These are phyloP conservation scores for Pulicaria dysenterica DNA, from an alignment of 129 eudicot genomes.

Conservation along the genomic window DNA sequence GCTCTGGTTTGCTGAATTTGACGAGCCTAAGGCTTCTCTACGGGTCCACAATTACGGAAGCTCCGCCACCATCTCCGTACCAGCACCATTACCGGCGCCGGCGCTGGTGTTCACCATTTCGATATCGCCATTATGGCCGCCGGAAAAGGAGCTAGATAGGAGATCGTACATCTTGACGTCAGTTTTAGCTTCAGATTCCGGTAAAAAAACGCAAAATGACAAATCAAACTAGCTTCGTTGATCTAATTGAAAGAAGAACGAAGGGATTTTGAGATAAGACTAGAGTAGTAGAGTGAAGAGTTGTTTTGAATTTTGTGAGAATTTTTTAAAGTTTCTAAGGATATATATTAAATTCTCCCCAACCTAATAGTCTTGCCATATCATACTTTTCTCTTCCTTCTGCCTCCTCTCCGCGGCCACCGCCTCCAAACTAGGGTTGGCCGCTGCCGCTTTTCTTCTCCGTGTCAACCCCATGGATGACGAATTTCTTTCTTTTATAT, in stretches of 20 bases:
- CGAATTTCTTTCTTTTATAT: too few relatives aligned
- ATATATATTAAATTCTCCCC: too few relatives aligned
- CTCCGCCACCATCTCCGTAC: too few relatives aligned
- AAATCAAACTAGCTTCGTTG: not conserved
- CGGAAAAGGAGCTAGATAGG: constrained; percentile 60
- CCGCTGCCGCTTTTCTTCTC: too few relatives aligned
- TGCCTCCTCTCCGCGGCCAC: too few relatives aligned
- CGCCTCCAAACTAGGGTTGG: too few relatives aligned
- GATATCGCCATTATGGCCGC: constrained; percentile 37
- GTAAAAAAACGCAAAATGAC: not conserved
- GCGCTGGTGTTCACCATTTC: constrained; percentile 47
- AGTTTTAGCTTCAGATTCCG: not conserved
- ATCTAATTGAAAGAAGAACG: not conserved
- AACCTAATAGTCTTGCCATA: too few relatives aligned
- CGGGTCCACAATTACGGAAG: too few relatives aligned
- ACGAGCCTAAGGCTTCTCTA: constrained; percentile 54
- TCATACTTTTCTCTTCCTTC: too few relatives aligned
- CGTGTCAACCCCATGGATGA: too few relatives aligned
- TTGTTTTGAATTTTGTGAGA: not conserved
- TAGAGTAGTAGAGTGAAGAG: too few relatives aligned
- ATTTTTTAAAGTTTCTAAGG: too few relatives aligned
- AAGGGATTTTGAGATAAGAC: not conserved
- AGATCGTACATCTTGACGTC: constrained; percentile 60
- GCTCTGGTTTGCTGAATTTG: constrained; percentile 54
- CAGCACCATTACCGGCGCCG: not conserved